Evolutionary conservation across 257 asterid genomes (phyloP).

Genomic region (Solanum habrochaites): DNA sequence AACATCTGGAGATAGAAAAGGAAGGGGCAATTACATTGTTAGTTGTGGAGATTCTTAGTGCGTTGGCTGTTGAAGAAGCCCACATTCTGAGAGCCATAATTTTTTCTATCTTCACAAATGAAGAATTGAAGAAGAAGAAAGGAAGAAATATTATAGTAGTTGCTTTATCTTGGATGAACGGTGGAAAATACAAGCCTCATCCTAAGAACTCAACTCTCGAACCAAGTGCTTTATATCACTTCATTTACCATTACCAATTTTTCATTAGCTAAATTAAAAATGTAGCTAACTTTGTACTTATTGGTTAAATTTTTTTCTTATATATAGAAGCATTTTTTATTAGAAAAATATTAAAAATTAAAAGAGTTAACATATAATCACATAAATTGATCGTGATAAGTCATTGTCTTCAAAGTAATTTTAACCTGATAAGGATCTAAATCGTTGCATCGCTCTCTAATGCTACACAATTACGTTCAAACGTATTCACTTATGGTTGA

Average conservation of each 20-base stretch:
- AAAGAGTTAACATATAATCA: background rate
- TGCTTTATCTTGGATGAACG: slow-evolving; percentile 39
- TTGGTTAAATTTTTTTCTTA: background rate
- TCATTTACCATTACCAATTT: background rate
- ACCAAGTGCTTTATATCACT: background rate
- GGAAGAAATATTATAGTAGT: background rate
- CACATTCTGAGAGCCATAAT: slow-evolving; percentile 80
- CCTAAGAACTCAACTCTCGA: background rate
- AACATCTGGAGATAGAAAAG: slow-evolving; percentile 56
- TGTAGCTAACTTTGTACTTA: background rate
- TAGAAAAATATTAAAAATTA: background rate
- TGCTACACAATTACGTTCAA: background rate
- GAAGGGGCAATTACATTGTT: slow-evolving; percentile 6
- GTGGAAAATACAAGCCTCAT: slow-evolving; percentile 55
- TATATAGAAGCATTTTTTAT: background rate
- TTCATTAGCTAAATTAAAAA: background rate
- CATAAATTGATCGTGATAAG: background rate
- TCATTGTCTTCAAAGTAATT: background rate
- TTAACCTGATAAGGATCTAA: background rate
- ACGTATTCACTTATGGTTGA: rapidly evolving
- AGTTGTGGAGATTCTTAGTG: slow-evolving; percentile 45
- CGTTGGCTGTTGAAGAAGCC: slow-evolving; percentile 97
- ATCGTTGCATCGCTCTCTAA: background rate
- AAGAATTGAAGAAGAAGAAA: background rate
- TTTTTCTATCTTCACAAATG: background rate